phyloP scores from a whole-genome alignment of 441 rosid genomes.

The Arabidopsis hybrid region DNA sequence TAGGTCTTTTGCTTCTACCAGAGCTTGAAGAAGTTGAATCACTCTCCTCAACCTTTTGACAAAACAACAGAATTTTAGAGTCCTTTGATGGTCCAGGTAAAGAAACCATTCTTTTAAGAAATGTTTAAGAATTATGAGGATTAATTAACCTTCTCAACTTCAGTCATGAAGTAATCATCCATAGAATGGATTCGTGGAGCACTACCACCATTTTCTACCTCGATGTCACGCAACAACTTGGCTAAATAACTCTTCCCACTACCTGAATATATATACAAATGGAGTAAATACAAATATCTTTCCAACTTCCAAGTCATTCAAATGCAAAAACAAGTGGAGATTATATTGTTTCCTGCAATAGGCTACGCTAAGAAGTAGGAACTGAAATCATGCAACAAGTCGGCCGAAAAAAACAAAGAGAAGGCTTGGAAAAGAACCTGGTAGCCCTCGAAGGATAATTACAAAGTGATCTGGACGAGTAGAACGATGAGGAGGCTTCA shows the following conservation, averaged over 20 bases:
- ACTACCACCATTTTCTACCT: slow-evolving; percentile 86
- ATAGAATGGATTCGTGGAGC: slow-evolving; percentile 94
- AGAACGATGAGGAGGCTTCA: slow-evolving; percentile 70
- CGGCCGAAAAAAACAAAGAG: slow-evolving; percentile 8
- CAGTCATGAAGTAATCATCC: slow-evolving; percentile 98
- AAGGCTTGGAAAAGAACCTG: slow-evolving; percentile 53
- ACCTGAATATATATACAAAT: slow-evolving; percentile 49
- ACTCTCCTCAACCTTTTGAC: slow-evolving; percentile 70
- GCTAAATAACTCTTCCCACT: slow-evolving; percentile 98
- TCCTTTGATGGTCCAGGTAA: not conserved
- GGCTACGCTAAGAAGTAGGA: not conserved
- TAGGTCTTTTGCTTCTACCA: slow-evolving; percentile 70
- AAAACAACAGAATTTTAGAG: slow-evolving; percentile 28
- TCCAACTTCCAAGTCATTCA: not conserved
- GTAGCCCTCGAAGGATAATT: slow-evolving; percentile 88
- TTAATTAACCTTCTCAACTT: slow-evolving; percentile 82
- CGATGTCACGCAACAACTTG: slow-evolving; percentile 86
- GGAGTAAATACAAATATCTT: slow-evolving; percentile 1
- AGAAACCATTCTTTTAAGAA: not conserved
- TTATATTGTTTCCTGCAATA: not conserved
- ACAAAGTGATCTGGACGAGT: slow-evolving; percentile 84
- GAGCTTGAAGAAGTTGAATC: slow-evolving; percentile 67
- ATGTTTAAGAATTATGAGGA: not conserved
- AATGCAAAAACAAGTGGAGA: slow-evolving; percentile 20
- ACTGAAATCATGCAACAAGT: not conserved